Evolutionary conservation across 2,329 filamentous ascomycete species (phyloP).

Genomic region (Ascosphaera aggregata): DNA sequence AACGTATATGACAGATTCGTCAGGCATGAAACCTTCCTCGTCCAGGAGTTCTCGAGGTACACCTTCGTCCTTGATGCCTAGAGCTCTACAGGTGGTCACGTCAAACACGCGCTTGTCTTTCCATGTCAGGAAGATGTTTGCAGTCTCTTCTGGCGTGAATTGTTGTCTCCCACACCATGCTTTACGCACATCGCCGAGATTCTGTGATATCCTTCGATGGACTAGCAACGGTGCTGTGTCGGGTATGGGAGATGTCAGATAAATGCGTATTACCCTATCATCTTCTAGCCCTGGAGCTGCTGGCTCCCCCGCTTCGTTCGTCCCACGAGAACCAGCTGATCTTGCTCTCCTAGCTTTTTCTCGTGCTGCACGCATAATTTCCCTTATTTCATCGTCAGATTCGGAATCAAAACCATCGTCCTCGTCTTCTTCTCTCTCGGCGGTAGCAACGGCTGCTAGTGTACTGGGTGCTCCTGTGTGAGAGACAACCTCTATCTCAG

Average conservation of each 20-base stretch:
- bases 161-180: constrained; percentile 45
- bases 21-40: constrained; percentile 23
- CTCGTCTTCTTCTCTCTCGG: constrained; percentile 11
- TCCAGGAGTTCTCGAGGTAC: constrained; percentile 15
- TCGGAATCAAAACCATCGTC: constrained; percentile 9
- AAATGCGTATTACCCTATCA: constrained; percentile 1
- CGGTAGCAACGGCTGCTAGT: too few relatives aligned
- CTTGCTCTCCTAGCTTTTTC: constrained; percentile 10
- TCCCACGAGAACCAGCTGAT: background rate
- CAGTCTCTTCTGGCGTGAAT: constrained; percentile 25
- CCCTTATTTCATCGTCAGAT: constrained; percentile 21
- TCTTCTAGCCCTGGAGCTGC: background rate
- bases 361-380: constrained; percentile 19
- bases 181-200: constrained; percentile 40
- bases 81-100: constrained; percentile 44
- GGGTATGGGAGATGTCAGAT: constrained; percentile 40
- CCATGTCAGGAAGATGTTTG: constrained; percentile 56
- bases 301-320: constrained; percentile 9
- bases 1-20: constrained; percentile 33
- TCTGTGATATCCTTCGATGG: constrained; percentile 42
- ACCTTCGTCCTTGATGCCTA: constrained; percentile 33
- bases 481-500: background rate
- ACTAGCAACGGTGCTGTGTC: constrained; percentile 37
- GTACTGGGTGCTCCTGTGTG: background rate
- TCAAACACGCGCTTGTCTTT: constrained; percentile 48